Evolutionary conservation across 1,139 yeast species (phyloP).

Genomic region (Saccharomyces hybrid): DNA sequence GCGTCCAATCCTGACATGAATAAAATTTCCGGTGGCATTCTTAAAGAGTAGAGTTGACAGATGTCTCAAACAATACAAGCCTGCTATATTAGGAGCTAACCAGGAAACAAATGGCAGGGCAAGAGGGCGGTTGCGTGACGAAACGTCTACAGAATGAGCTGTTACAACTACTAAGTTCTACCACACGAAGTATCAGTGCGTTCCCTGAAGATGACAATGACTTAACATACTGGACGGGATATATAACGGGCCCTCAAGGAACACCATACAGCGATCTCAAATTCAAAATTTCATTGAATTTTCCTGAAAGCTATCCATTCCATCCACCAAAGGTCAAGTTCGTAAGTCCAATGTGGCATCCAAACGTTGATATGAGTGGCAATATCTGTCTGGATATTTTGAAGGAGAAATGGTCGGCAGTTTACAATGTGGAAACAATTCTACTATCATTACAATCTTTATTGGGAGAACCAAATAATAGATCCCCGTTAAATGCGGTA

Average conservation of each 20-base stretch:
- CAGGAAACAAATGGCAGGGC: conserved; percentile 3
- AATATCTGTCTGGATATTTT: conserved; percentile 38
- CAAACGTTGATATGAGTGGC: conserved; percentile 62
- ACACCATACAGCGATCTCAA: conserved; percentile 48
- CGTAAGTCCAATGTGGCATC: conserved; percentile 64
- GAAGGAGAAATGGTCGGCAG: conserved; percentile 61
- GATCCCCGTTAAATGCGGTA: conserved; percentile 41
- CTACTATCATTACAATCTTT: conserved; percentile 52
- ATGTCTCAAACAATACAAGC: no score
- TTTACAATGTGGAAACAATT: conserved; percentile 53
- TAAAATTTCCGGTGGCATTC: no score
- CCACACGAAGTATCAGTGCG: conserved; percentile 45
- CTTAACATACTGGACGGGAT: conserved; percentile 52
- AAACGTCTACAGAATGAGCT: conserved; percentile 43
- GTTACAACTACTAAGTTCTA: conserved; percentile 45
- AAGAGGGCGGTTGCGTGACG: conserved; percentile 12
- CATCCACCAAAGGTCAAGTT: conserved; percentile 55
- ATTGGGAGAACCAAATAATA: conserved; percentile 48
- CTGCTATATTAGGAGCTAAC: background rate
- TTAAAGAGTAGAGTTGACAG: no score
- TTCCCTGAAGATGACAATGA: conserved; percentile 48
- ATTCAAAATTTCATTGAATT: conserved; percentile 46
- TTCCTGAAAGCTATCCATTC: conserved; percentile 57
- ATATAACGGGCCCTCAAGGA: conserved; percentile 55
- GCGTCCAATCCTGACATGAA: no score